A percentile compares a stretch with the other conserved stretches of the same genome.
Conservation (phyloP, 2,329 filamentous ascomycete genomes). For the Camptophora hylomeconis region DNA sequence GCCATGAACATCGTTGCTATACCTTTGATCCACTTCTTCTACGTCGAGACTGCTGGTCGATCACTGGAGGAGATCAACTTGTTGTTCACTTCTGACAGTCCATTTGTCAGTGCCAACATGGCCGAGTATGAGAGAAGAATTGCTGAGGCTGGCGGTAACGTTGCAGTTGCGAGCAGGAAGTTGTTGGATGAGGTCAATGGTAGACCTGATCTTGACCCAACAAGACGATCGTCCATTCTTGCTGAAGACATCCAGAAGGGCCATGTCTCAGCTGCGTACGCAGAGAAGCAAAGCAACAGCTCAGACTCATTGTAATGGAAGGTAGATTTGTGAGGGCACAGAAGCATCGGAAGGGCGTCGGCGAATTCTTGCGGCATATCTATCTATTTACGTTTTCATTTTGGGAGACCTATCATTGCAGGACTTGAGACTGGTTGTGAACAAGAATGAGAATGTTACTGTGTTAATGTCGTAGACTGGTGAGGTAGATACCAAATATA, state of each 20-base stretch:
- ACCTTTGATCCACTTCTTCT: slow-evolving; percentile 41
- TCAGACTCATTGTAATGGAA: too few species aligned
- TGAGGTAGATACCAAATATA: too few species aligned
- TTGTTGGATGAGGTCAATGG: slow-evolving; percentile 22
- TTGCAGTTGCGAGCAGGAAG: slow-evolving; percentile 19
- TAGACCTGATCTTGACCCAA: slow-evolving; percentile 11
- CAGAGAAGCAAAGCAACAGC: too few species aligned
- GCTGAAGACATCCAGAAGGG: slow-evolving; percentile 5
- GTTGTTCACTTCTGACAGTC: slow-evolving; percentile 27
- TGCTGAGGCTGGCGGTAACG: slow-evolving; percentile 20
- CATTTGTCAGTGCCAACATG: slow-evolving; percentile 22
- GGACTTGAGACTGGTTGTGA: too few species aligned
- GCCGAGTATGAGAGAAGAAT: slow-evolving; percentile 19
- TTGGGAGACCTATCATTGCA: too few species aligned
- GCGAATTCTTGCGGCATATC: too few species aligned
- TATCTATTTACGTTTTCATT: too few species aligned
- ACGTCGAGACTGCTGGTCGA: slow-evolving; percentile 36
- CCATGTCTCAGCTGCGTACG: too few species aligned
- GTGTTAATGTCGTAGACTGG: too few species aligned
- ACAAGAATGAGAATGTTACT: too few species aligned
- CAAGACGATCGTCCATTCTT: slow-evolving; percentile 6
- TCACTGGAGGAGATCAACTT: slow-evolving; percentile 32
- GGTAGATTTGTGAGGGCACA: too few species aligned
- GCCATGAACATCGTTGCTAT: slow-evolving; percentile 33
- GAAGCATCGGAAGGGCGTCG: too few species aligned